Percentiles rank a stretch among this genome's conserved stretches.
Evolutionary conservation across 192 early-diverging fungal species (phyloP).

Genomic region (Cladochytrium replicatum): DNA sequence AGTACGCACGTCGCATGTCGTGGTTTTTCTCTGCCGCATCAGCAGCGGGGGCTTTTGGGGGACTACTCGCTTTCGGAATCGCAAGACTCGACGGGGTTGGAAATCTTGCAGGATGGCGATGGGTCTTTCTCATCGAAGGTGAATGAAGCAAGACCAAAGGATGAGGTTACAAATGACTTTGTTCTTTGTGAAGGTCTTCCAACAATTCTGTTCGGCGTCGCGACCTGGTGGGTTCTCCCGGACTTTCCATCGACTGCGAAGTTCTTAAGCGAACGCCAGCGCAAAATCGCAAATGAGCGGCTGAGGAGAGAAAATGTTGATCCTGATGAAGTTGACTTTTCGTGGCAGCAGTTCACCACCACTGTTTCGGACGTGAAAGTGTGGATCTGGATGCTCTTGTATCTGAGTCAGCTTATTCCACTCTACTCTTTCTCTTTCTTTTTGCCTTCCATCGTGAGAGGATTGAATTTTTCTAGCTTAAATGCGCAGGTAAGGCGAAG

Average conservation of each 20-base stretch:
- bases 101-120: slow-evolving; percentile 53
- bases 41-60: slow-evolving; percentile 62
- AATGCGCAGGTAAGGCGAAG: too few relatives aligned
- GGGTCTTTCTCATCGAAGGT: slow-evolving; percentile 61
- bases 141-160: too few relatives aligned
- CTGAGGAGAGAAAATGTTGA: slow-evolving; percentile 21
- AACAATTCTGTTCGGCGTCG: slow-evolving; percentile 24
- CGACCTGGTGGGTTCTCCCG: slow-evolving; percentile 29
- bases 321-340: slow-evolving; percentile 6
- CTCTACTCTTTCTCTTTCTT: slow-evolving; percentile 25
- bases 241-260: slow-evolving; percentile 27
- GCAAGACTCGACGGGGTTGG: slow-evolving; percentile 41
- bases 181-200: slow-evolving; percentile 55
- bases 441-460: slow-evolving; percentile 28
- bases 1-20: slow-evolving; percentile 54
- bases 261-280: slow-evolving; percentile 46
- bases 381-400: slow-evolving; percentile 10
- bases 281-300: slow-evolving; percentile 39
- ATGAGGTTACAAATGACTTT: slow-evolving; percentile 46
- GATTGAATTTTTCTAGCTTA: too few relatives aligned
- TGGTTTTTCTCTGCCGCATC: slow-evolving; percentile 58
- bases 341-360: slow-evolving; percentile 3
- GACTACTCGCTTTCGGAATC: slow-evolving; percentile 57
- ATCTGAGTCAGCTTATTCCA: slow-evolving; percentile 13
- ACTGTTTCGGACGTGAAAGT: slow-evolving; percentile 12